Evolutionary conservation across 2,329 filamentous ascomycete species (phyloP), one percentile per base, ranked within the genome.

Genomic region (Leptographium galeiforme): DNA sequence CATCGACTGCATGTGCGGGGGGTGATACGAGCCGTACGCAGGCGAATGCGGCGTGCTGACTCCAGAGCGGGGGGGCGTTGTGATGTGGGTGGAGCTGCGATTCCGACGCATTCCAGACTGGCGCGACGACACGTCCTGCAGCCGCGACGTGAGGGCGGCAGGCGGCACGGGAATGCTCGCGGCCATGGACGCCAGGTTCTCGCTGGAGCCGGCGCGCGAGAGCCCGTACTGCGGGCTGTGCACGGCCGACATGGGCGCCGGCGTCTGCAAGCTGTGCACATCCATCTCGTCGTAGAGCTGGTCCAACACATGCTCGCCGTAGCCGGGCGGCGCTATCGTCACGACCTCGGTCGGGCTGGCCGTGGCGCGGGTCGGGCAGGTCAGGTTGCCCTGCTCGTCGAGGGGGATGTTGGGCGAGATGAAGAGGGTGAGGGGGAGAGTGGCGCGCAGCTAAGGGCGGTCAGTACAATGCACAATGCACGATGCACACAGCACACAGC

Each of bases 361-460:
- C 64, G 63, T 73, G 61, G 77, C 74, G n/a, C 72, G 72, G 62
- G 46, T 25, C 2, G 81, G 77, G 52, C 77, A 75, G 52, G 87
- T 73, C 2, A 97, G 76, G 61, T 87, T 84, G 61, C 95, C 93
- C 56, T 91, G 80, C 51, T 95, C 89, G 62, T 93, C 88, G 40
- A 96, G 79, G 0, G 89, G 85, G 62, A 95, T 82, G 63, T 93
- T 93, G 0, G 93, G 91, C 6, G 93, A 98, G 60, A 97, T 96
- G 69, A 95, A 96, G 41, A 98, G 84, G 53, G 89, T 89, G 16
- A 97, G 79, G 1, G 93, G 90, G 36, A 97, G 79, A 44, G 89
- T 93, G 48, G 91, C 91, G 51, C 91, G 85, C 51, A 96, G 79
- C 82, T 55, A 32, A n/a, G 8, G 14, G 38, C 25, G n/a, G 34